Evolutionary conservation across 768 basidiomycete species (phyloP), one percentile per base, ranked within the genome.

Genomic region (Hygrophoropsis aurantiaca): DNA sequence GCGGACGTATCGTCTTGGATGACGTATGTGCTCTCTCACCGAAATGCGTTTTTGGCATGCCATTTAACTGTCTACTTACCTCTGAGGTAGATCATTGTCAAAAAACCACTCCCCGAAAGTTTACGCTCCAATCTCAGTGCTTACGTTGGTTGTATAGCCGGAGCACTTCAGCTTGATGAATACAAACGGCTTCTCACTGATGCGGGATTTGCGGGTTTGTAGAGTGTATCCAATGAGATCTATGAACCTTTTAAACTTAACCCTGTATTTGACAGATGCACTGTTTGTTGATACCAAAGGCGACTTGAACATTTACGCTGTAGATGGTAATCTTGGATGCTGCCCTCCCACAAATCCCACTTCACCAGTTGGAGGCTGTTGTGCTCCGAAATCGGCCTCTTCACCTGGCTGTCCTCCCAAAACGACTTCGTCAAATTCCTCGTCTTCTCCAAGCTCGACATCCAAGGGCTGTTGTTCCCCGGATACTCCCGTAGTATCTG

Each of bases 1-100:
- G 80, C 42, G 81, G 82, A 8, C 68, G 80, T n/a, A 54, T 82
- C 20, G 70, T 70, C 2, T 53, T 82, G 8, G 68, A 73, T 40
- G 81, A 82, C 53, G 80, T 83, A 50, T 13, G 73, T 48, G 1
- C n/a, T 0, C 44, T 9, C 4, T 13, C 20, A 11, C 41, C 21
- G 15, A 6, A 16, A 30, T 20, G 23, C 19, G 13, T 26, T 10
- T 21, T 30, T 3, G 4, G 1, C 11, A 7, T 5, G 24, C 4
- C 25, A n/a, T n/a, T n/a, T n/a, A n/a, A n/a, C n/a, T n/a, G n/a
- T n/a, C 15, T 23, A 8, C 25, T 50, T 41, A 32, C 10, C 43
- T 27, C 7, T 15, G 2, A 3, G 4, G 13, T 50, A 80, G 79
- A 74, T 79, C 30, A 52, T 80, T 2, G 77, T 78, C 9, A 74